Conservation (phyloP, 2,329 filamentous ascomycete species). For the Xylariaceae sp. region DNA sequence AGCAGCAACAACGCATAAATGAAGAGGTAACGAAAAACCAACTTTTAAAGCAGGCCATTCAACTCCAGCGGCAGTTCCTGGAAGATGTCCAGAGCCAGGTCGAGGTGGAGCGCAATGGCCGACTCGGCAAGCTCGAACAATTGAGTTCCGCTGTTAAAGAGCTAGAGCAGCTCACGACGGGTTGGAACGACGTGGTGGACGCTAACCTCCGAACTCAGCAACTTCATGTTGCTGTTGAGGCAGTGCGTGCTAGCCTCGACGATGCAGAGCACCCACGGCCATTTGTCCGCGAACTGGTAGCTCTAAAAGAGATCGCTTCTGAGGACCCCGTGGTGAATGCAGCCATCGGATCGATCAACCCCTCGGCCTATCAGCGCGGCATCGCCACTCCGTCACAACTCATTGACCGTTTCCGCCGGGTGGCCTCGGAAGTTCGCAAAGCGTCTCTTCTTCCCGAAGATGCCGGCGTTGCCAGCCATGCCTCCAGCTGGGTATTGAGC, state of each 20-base stretch:
- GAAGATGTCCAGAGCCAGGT: conserved; percentile 74
- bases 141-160: conserved; percentile 73
- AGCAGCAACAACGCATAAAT: conserved; percentile 73
- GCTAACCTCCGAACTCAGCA: conserved; percentile 90
- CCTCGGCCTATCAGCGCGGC: conserved; percentile 85
- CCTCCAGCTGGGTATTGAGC: conserved; percentile 82
- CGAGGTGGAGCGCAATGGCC: conserved; percentile 81
- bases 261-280: conserved; percentile 70
- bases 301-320: conserved; percentile 84
- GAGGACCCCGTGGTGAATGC: conserved; percentile 85
- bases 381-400: conserved; percentile 79
- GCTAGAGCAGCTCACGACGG: conserved; percentile 79
- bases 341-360: conserved; percentile 95
- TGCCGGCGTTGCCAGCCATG: conserved; percentile 90
- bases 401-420: conserved; percentile 91
- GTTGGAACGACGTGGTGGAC: conserved; percentile 90
- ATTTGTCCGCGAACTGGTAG: conserved; percentile 88
- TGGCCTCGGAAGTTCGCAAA: conserved; percentile 89
- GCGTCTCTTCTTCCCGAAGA: conserved; percentile 87
- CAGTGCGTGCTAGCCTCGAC: conserved; percentile 78
- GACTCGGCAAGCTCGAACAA: conserved; percentile 79
- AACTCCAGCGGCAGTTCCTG: conserved; percentile 80
- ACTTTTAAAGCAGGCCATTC: conserved; percentile 84
- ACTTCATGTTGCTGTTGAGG: conserved; percentile 91
- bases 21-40: conserved; percentile 80